Conservation (phyloP, 2,329 filamentous ascomycete genomes). For the Stemphylium lycopersici region DNA sequence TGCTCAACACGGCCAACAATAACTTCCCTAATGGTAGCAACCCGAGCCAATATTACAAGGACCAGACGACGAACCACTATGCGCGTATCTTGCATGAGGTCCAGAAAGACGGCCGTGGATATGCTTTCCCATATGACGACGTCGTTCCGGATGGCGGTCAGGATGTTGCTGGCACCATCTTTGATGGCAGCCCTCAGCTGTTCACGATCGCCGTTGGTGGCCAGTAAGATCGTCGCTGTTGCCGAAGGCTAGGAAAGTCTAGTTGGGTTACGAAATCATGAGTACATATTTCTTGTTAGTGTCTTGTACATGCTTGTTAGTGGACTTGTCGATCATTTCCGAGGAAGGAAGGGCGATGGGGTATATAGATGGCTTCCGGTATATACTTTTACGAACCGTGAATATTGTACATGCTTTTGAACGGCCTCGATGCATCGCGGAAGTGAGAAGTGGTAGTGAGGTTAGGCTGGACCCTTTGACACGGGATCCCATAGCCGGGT, state of each 20-base stretch:
- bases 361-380: too few relatives aligned
- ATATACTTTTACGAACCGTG: too few relatives aligned
- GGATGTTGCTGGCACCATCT: conserved; percentile 62
- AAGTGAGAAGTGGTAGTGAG: too few relatives aligned
- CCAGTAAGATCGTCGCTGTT: conserved; percentile 14
- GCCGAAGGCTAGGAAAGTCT: background rate
- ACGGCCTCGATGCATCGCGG: too few relatives aligned
- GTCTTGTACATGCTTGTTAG: too few relatives aligned
- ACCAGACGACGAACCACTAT: conserved; percentile 61
- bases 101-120: conserved; percentile 65
- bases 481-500: too few relatives aligned
- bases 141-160: conserved; percentile 63
- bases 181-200: conserved; percentile 53
- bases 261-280: too few relatives aligned
- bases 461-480: too few relatives aligned
- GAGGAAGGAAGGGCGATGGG: too few relatives aligned
- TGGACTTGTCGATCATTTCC: too few relatives aligned
- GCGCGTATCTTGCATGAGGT: conserved; percentile 65
- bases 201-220: conserved; percentile 59
- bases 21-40: conserved; percentile 48
- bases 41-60: conserved; percentile 42
- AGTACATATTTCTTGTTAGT: too few relatives aligned
- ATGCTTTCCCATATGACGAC: conserved; percentile 73
- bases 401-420: too few relatives aligned
- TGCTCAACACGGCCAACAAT: conserved; percentile 56